Percentiles rank a stretch among this genome's conserved stretches.
These are phyloP conservation scores for Pythium coloratum DNA, from an alignment of 352 stramenopile genomes.

Conservation along the genomic window DNA sequence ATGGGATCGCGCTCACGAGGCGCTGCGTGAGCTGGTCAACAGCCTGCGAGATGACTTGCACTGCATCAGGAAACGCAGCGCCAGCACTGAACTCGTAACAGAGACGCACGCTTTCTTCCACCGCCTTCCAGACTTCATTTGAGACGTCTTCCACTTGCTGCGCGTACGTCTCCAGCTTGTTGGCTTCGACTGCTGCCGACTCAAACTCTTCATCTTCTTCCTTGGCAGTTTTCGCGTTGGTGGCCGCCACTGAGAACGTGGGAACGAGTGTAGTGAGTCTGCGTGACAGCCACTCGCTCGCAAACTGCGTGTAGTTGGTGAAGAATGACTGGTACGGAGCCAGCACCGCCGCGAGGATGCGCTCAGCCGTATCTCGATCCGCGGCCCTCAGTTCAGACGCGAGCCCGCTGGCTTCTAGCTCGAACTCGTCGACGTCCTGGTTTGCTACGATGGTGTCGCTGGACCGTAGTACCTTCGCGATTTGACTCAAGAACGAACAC, in stretches of 20 bases:
- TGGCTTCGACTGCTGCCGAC: slow-evolving; percentile 23
- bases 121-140: slow-evolving; percentile 33
- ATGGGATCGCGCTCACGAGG: slow-evolving; percentile 38
- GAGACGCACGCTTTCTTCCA: slow-evolving; percentile 55
- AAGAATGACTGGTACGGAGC: slow-evolving; percentile 60
- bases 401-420: background rate
- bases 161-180: slow-evolving; percentile 51
- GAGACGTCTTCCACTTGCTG: slow-evolving; percentile 62
- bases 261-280: slow-evolving; percentile 47
- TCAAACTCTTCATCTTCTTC: slow-evolving; percentile 29
- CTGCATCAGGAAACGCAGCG: slow-evolving; percentile 56
- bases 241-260: slow-evolving; percentile 24
- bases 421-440: slow-evolving; percentile 32
- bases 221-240: slow-evolving; percentile 3
- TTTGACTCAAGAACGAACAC: slow-evolving; percentile 39
- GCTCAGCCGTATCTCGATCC: slow-evolving; percentile 6
- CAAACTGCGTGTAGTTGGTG: slow-evolving; percentile 46
- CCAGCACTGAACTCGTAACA: slow-evolving; percentile 64
- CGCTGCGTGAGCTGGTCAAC: slow-evolving; percentile 41
- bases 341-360: slow-evolving; percentile 40
- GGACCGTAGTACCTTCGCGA: slow-evolving; percentile 31
- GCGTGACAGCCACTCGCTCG: slow-evolving; percentile 39
- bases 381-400: background rate
- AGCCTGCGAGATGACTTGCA: slow-evolving; percentile 39
- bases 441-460: background rate